Evolutionary conservation across 2,329 filamentous ascomycete genomes (phyloP).

Genomic region (Colletotrichum truncatum): DNA sequence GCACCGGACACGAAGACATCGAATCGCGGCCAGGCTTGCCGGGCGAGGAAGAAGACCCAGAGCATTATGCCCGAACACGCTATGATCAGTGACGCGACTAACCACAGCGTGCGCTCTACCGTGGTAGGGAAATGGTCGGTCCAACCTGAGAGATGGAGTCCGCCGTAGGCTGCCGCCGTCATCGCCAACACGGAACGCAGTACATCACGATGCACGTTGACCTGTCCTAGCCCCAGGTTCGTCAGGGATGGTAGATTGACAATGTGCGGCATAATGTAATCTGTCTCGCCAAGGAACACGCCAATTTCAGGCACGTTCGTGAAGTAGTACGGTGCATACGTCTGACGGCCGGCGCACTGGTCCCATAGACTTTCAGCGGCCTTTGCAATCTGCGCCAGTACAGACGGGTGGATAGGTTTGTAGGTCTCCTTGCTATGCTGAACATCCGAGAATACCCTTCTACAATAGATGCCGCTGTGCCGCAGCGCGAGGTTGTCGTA

Average conservation of each 20-base stretch:
- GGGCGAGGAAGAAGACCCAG: conserved; percentile 29
- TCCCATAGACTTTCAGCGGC: conserved; percentile 1
- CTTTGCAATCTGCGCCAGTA: not conserved
- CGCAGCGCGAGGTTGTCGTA: conserved; percentile 1
- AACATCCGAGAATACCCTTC: conserved; percentile 13
- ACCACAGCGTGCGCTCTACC: conserved; percentile 35
- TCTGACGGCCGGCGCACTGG: not conserved
- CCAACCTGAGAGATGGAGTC: conserved; percentile 37
- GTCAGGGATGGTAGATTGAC: conserved; percentile 21
- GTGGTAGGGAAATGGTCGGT: conserved; percentile 37
- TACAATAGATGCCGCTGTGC: conserved; percentile 15
- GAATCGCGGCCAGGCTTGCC: conserved; percentile 16
- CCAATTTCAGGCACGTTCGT: conserved; percentile 20
- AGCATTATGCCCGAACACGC: conserved; percentile 16
- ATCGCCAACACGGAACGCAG: conserved; percentile 23
- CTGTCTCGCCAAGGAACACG: conserved; percentile 24
- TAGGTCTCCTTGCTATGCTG: not conserved
- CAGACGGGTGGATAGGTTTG: not conserved
- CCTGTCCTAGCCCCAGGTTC: conserved; percentile 23
- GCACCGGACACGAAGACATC: conserved; percentile 30
- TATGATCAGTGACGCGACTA: conserved; percentile 32
- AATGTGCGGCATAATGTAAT: conserved; percentile 11
- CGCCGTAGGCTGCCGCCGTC: conserved; percentile 23
- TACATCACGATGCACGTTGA: conserved; percentile 24
- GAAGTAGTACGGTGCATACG: conserved; percentile 1